Conservation (phyloP, 495 filamentous ascomycete genomes). For the Lichenothelia convexa region DNA sequence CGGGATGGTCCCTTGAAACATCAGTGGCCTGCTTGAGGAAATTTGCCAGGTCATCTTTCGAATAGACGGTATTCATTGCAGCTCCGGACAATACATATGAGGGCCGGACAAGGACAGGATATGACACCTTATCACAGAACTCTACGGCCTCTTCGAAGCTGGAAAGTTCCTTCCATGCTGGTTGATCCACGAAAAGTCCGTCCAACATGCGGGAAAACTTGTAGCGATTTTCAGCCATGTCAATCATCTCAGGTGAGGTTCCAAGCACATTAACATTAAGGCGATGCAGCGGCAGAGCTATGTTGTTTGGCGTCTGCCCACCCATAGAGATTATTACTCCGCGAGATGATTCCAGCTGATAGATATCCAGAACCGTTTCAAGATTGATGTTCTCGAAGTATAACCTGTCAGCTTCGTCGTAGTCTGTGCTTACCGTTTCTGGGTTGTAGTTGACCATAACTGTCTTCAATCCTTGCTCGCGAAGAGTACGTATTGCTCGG, state of each 20-base stretch:
- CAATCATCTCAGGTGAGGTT: constrained; percentile 97
- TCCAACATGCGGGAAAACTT: constrained; percentile 98
- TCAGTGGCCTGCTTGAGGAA: constrained; percentile 79
- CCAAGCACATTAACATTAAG: constrained; percentile 82
- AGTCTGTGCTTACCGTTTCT: constrained; percentile 88
- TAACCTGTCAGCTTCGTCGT: constrained; percentile 84
- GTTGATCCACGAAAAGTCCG: constrained; percentile 85
- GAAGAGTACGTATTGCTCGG: constrained; percentile 78
- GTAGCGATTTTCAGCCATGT: constrained; percentile 90
- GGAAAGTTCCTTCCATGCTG: constrained; percentile 91
- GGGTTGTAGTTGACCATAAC: constrained; percentile 90
- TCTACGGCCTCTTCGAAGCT: constrained; percentile 69
- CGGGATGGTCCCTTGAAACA: constrained; percentile 92
- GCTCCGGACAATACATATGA: constrained; percentile 97
- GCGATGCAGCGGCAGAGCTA: constrained; percentile 73
- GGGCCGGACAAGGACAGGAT: constrained; percentile 86
- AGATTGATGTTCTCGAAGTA: constrained; percentile 98
- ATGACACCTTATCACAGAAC: constrained; percentile 77
- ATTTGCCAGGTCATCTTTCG: constrained; percentile 69
- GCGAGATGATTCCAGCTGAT: constrained; percentile 67
- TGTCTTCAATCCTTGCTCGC: constrained; percentile 77
- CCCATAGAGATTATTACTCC: constrained; percentile 98
- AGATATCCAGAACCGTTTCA: constrained; percentile 89
- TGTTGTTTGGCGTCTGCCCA: constrained; percentile 96
- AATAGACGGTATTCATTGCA: constrained; percentile 98